These are phyloP conservation scores for Colletotrichum sp. DNA, from an alignment of 2,329 filamentous ascomycete genomes.

Conservation along the genomic window DNA sequence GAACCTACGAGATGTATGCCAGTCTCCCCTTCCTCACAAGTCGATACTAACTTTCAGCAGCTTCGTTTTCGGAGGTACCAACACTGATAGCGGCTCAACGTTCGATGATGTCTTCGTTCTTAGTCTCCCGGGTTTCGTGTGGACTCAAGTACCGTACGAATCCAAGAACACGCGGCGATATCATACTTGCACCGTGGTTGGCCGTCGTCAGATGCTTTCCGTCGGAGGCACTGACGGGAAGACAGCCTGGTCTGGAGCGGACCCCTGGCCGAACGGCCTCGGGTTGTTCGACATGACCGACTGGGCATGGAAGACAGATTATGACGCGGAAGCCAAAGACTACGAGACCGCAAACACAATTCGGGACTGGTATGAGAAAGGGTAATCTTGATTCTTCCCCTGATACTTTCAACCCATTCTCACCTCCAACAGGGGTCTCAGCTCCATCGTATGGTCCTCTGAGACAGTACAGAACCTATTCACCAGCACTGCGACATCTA, in stretches of 20 bases:
- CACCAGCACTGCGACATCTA: background rate
- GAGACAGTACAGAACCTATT: background rate
- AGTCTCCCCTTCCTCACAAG: background rate
- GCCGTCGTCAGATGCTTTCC: slow-evolving; percentile 18
- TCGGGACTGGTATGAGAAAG: slow-evolving; percentile 6
- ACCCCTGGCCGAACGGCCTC: slow-evolving; percentile 11
- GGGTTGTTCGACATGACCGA: slow-evolving; percentile 18
- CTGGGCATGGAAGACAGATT: slow-evolving; percentile 6
- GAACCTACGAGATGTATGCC: slow-evolving; percentile 20
- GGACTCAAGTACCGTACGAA: slow-evolving; percentile 15
- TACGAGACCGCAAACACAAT: slow-evolving; percentile 1
- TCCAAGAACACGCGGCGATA: background rate
- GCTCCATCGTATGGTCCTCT: slow-evolving; percentile 7
- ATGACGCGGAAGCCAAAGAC: slow-evolving; percentile 1
- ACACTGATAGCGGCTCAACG: background rate
- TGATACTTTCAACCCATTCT: background rate
- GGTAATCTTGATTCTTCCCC: background rate
- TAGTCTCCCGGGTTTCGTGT: slow-evolving; percentile 18
- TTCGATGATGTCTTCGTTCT: slow-evolving; percentile 18
- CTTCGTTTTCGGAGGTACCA: slow-evolving; percentile 20
- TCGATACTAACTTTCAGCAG: background rate
- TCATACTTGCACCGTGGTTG: slow-evolving; percentile 6
- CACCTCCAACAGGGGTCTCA: background rate
- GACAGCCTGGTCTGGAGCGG: background rate
- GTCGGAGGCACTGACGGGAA: background rate